Conservation (phyloP, 2,329 filamentous ascomycete genomes). For the Fusarium lyarnte region DNA sequence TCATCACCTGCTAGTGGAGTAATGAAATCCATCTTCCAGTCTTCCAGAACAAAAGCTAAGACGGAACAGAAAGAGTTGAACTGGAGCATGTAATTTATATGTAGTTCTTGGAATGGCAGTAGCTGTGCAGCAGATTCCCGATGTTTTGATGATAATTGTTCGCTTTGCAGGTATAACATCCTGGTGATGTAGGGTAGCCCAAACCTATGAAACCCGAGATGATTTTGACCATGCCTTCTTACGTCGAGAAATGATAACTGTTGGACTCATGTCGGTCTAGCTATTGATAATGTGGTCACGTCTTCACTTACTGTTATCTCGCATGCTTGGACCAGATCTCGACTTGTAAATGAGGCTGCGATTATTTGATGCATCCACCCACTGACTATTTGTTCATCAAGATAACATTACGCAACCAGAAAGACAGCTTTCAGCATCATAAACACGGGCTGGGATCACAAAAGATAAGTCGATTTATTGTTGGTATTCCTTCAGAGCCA, state of each 20-base stretch:
- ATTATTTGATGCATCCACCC: background rate
- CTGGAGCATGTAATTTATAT: fast-evolving
- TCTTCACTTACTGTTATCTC: background rate
- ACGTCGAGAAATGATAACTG: background rate
- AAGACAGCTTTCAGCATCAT: background rate
- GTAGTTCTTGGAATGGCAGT: background rate
- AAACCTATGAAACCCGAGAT: fast-evolving
- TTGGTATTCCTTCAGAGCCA: background rate
- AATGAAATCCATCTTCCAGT: background rate
- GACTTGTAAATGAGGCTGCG: background rate
- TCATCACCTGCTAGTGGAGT: fast-evolving
- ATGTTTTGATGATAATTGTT: background rate
- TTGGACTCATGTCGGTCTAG: background rate
- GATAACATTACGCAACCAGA: background rate
- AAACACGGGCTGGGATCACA: background rate
- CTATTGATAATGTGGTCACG: too few relatives aligned
- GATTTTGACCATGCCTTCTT: background rate
- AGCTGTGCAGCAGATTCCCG: fast-evolving
- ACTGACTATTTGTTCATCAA: background rate
- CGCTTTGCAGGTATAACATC: background rate
- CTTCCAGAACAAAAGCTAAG: fast-evolving
- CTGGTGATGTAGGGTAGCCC: background rate
- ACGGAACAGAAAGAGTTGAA: background rate
- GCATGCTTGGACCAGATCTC: background rate
- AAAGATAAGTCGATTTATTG: background rate